phyloP scores from a whole-genome alignment of 331 rosid species.

The Spiraea crenata region DNA sequence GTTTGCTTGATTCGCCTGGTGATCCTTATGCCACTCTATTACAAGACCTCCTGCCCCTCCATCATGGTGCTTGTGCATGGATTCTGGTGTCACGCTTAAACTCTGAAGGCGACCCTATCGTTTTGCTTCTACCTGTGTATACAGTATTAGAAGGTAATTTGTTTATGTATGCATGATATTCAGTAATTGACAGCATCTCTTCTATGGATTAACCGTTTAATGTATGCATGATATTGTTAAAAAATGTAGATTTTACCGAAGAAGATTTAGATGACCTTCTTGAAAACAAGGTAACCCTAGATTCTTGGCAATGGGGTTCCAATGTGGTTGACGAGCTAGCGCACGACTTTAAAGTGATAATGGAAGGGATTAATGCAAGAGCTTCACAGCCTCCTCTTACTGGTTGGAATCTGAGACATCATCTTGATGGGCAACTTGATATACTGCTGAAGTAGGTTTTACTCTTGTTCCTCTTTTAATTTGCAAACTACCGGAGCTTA shows the following conservation, averaged over 20 bases:
- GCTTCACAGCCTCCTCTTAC: constrained; percentile 44
- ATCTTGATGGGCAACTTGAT: constrained; percentile 72
- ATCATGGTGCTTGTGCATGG: constrained; percentile 62
- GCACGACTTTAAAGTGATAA: constrained; percentile 69
- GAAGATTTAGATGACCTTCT: constrained; percentile 43
- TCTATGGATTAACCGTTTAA: neutral
- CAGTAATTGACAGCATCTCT: neutral
- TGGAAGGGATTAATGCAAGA: constrained; percentile 43
- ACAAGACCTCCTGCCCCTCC: constrained; percentile 47
- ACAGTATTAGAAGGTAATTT: constrained; percentile 61
- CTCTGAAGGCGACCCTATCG: constrained; percentile 62
- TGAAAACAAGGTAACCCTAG: constrained; percentile 28
- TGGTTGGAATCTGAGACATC: constrained; percentile 79
- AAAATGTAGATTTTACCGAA: constrained; percentile 24
- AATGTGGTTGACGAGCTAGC: constrained; percentile 74
- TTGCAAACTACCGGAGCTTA: constrained; percentile 14
- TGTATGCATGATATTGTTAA: neutral
- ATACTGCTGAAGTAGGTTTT: constrained; percentile 57
- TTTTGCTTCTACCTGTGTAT: constrained; percentile 64
- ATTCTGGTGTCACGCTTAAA: constrained; percentile 73
- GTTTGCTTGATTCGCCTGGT: constrained; percentile 49
- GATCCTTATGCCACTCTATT: constrained; percentile 58
- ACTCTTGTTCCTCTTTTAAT: constrained; percentile 5
- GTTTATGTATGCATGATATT: neutral
- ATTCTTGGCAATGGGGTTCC: constrained; percentile 79